These are phyloP conservation scores for Dryas octopetala DNA, from an alignment of 306 rosid species.

Conservation along the genomic window DNA sequence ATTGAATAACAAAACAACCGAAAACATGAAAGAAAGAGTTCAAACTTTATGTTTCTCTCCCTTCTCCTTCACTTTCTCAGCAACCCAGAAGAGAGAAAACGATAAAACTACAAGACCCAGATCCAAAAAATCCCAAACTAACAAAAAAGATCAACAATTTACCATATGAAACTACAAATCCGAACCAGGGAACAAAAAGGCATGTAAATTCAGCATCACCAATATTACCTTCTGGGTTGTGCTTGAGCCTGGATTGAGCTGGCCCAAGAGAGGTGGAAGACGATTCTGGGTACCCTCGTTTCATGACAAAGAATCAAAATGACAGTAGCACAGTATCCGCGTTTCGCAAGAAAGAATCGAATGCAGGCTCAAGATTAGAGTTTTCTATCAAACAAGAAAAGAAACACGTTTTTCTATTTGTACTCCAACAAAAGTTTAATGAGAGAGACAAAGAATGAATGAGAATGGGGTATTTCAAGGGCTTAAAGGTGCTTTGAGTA, in stretches of 20 bases:
- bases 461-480: background rate
- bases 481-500: background rate
- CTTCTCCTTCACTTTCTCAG: slow-evolving; percentile 15
- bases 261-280: slow-evolving; percentile 72
- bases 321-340: slow-evolving; percentile 2
- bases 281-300: slow-evolving; percentile 77
- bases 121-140: slow-evolving; percentile 31
- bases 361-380: slow-evolving; percentile 14
- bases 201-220: background rate
- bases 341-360: slow-evolving; percentile 12
- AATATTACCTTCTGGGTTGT: slow-evolving; percentile 73
- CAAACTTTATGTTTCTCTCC: background rate
- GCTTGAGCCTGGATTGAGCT: slow-evolving; percentile 75
- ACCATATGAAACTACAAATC: slow-evolving; percentile 21
- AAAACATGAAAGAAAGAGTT: background rate
- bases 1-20: background rate
- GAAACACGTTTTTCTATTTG: background rate
- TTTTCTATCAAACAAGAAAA: background rate
- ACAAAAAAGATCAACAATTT: slow-evolving; percentile 21
- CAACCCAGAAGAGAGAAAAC: slow-evolving; percentile 28
- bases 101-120: slow-evolving; percentile 28
- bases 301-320: slow-evolving; percentile 47
- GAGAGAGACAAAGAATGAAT: background rate
- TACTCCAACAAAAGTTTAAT: background rate
- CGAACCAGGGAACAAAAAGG: slow-evolving; percentile 20